phyloP scores from a whole-genome alignment of 768 basidiomycete genomes.

The Mycena pura region DNA sequence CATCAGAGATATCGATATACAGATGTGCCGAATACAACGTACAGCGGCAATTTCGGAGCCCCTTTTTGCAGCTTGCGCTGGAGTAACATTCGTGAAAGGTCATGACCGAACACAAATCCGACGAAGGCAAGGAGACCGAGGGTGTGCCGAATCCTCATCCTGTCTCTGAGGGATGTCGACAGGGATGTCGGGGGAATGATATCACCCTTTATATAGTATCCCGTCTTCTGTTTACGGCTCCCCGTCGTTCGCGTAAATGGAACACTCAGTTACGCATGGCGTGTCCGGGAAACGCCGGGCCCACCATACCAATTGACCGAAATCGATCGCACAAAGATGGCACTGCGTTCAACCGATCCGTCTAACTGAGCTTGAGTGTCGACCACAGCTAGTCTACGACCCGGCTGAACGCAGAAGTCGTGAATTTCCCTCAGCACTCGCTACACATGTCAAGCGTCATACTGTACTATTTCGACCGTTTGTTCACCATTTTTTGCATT shows the following conservation, averaged over 20 bases:
- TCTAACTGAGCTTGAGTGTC: no score
- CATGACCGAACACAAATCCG: slow-evolving; percentile 4
- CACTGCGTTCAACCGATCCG: no score
- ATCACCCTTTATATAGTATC: background rate
- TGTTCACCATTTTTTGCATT: no score
- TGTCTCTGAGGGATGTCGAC: slow-evolving; percentile 4
- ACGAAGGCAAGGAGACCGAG: slow-evolving; percentile 2
- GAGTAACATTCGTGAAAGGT: slow-evolving; percentile 9
- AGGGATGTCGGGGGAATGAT: slow-evolving; percentile 3
- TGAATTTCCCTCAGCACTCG: no score
- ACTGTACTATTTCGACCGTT: no score
- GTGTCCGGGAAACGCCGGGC: no score
- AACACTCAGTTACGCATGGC: no score
- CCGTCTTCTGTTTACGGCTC: background rate
- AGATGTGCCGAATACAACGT: background rate
- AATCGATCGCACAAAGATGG: no score
- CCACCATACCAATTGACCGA: no score
- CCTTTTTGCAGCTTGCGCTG: slow-evolving; percentile 10
- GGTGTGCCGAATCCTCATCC: slow-evolving; percentile 8
- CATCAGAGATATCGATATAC: background rate
- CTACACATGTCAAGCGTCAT: no score
- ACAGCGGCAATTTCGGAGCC: background rate
- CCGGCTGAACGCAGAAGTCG: no score
- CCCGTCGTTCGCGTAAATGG: background rate
- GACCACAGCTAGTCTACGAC: no score